Conservation (phyloP, 208 protist species). For the Acanthamoeba lugdunensis region DNA sequence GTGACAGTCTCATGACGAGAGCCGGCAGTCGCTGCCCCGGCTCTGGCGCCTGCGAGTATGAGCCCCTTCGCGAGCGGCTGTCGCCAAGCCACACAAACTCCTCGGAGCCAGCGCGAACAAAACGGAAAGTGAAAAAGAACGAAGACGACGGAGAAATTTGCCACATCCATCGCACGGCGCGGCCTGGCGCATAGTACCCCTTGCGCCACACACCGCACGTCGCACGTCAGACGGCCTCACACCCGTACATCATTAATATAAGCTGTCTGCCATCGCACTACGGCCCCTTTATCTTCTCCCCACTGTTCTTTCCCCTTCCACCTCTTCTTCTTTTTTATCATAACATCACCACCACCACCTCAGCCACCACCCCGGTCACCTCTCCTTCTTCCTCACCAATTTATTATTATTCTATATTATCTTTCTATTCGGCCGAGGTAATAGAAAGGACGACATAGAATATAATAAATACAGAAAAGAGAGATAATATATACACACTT, state of each 20-base stretch:
- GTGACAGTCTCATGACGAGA: too few relatives aligned
- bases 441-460: conserved; percentile 7
- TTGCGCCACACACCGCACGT: not conserved
- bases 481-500: not conserved
- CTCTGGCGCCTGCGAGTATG: too few relatives aligned
- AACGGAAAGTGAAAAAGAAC: not conserved
- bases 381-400: too few relatives aligned
- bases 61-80: too few relatives aligned
- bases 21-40: too few relatives aligned
- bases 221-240: not conserved
- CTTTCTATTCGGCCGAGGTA: not conserved
- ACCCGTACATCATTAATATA: conserved; percentile 6
- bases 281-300: not conserved
- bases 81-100: not conserved
- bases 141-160: conserved; percentile 13
- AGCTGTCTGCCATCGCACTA: not conserved
- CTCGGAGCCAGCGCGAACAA: not conserved
- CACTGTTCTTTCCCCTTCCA: not conserved
- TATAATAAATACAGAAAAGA: not conserved
- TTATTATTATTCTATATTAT: not conserved
- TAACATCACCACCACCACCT: too few relatives aligned
- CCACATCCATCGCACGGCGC: not conserved
- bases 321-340: not conserved
- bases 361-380: too few relatives aligned
- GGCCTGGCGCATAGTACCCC: not conserved